Conservation (phyloP, 805 yeast genomes). For the Blastobotrys americana region DNA sequence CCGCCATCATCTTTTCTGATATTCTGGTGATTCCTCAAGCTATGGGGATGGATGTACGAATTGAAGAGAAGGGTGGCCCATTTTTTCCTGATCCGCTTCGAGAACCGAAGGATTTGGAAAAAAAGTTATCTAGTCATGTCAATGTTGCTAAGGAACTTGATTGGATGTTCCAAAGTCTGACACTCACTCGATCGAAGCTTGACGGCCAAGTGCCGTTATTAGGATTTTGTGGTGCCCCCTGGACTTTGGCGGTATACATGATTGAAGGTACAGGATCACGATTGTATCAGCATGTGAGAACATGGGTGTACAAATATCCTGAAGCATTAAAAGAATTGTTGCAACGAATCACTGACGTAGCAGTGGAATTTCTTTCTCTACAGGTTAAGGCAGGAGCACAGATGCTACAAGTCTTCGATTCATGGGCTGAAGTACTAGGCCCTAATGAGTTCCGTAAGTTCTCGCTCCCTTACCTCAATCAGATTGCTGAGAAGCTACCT, state of each 20-base stretch:
- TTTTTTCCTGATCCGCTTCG: slow-evolving; percentile 85
- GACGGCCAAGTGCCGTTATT: slow-evolving; percentile 87
- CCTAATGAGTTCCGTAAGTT: slow-evolving; percentile 83
- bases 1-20: slow-evolving; percentile 94
- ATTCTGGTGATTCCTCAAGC: slow-evolving; percentile 96
- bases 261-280: slow-evolving; percentile 95
- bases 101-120: slow-evolving; percentile 53
- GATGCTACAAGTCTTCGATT: slow-evolving; percentile 92
- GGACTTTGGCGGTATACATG: slow-evolving; percentile 96
- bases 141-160: slow-evolving; percentile 72
- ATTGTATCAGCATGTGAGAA: slow-evolving; percentile 81
- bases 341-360: slow-evolving; percentile 75
- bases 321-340: slow-evolving; percentile 62
- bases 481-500: slow-evolving; percentile 66
- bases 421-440: slow-evolving; percentile 97
- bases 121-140: slow-evolving; percentile 41
- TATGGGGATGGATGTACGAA: slow-evolving; percentile 90
- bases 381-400: slow-evolving; percentile 98
- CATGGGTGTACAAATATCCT: slow-evolving; percentile 82
- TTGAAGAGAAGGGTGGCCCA: slow-evolving; percentile 94
- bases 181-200: slow-evolving; percentile 77
- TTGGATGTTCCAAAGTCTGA: slow-evolving; percentile 94
- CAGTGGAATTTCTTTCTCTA: slow-evolving; percentile 84
- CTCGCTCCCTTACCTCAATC: slow-evolving; percentile 78
- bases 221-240: slow-evolving; percentile 97